phyloP scores from a whole-genome alignment of 2,329 filamentous ascomycete genomes.

The Ampelomyces quisqualis region DNA sequence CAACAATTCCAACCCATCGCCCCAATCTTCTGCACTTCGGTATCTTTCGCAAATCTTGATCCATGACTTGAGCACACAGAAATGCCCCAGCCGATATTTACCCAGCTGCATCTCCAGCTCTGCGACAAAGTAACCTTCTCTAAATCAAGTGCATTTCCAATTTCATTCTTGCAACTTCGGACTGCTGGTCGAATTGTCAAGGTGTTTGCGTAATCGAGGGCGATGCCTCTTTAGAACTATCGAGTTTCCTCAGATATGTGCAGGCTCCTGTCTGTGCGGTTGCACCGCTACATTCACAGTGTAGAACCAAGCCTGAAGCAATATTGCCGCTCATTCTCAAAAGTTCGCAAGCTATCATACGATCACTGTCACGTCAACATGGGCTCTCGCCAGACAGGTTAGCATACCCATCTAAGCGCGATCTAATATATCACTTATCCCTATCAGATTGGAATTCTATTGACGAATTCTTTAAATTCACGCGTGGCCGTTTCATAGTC shows the following conservation, averaged over 20 bases:
- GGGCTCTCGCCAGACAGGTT: neutral
- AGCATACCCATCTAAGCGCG: slow-evolving; percentile 2
- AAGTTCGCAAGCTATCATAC: neutral
- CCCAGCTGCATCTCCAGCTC: too few species aligned
- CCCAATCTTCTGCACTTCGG: too few species aligned
- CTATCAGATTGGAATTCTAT: slow-evolving; percentile 3
- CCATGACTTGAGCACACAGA: too few species aligned
- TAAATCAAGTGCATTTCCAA: too few species aligned
- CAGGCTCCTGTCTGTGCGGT: neutral
- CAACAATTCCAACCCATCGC: too few species aligned
- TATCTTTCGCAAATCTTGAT: too few species aligned
- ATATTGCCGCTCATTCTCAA: slow-evolving; percentile 1
- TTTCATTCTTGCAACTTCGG: too few species aligned
- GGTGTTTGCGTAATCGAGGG: neutral
- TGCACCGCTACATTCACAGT: neutral
- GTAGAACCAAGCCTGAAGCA: neutral
- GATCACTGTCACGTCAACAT: neutral
- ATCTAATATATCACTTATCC: slow-evolving; percentile 1
- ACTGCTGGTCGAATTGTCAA: too few species aligned
- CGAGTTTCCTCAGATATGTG: neutral
- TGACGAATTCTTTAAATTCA: slow-evolving; percentile 10
- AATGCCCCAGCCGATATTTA: too few species aligned
- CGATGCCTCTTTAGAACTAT: neutral
- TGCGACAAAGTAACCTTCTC: too few species aligned
- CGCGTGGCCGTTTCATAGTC: slow-evolving; percentile 6